These are phyloP conservation scores for Calonectria hongkongensis DNA, from an alignment of 2,329 filamentous ascomycete genomes.

Conservation along the genomic window DNA sequence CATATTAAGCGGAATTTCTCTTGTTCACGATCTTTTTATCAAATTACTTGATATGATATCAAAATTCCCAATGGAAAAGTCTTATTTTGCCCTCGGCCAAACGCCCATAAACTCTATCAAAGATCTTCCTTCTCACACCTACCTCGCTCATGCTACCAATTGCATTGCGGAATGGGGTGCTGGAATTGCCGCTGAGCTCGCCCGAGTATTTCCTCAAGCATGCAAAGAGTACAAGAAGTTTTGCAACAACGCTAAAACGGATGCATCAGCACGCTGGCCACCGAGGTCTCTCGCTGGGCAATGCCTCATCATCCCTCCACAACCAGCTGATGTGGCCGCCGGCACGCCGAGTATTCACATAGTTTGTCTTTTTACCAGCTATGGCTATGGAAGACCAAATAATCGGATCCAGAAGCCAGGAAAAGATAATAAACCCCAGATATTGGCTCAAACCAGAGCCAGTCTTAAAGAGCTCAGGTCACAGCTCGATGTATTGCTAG, in stretches of 20 bases:
- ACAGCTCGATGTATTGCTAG: conserved; percentile 19
- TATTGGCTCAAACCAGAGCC: conserved; percentile 43
- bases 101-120: conserved; percentile 44
- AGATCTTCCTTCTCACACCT: conserved; percentile 40
- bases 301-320: conserved; percentile 56
- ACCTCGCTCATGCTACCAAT: conserved; percentile 58
- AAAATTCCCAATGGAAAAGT: conserved; percentile 31
- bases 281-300: conserved; percentile 49
- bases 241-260: conserved; percentile 48
- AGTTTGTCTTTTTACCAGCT: conserved; percentile 47
- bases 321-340: conserved; percentile 44
- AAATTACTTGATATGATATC: not conserved
- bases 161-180: conserved; percentile 57
- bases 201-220: conserved; percentile 52
- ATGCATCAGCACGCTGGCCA: conserved; percentile 41
- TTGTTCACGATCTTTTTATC: too few species aligned
- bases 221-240: conserved; percentile 51
- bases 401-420: conserved; percentile 42
- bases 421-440: conserved; percentile 36
- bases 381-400: conserved; percentile 46
- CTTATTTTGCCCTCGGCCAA: conserved; percentile 37
- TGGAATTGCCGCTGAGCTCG: conserved; percentile 55
- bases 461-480: conserved; percentile 40
- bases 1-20: too few species aligned
- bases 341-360: conserved; percentile 50